Evolutionary conservation across 2,329 filamentous ascomycete species (phyloP).

Genomic region (Penicillium sp.): DNA sequence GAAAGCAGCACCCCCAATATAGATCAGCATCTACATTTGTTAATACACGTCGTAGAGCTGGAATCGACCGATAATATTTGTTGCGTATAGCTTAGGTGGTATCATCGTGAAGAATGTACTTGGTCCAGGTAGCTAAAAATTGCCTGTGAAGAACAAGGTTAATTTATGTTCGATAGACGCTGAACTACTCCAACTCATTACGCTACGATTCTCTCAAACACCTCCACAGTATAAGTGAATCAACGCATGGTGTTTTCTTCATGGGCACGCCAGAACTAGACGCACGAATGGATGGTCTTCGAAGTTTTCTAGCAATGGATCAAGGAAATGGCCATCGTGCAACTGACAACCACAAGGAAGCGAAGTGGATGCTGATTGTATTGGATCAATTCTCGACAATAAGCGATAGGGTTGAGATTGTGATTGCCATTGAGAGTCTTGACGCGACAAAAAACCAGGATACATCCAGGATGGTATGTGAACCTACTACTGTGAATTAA

Average conservation of each 20-base stretch:
- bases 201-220: conserved; percentile 24
- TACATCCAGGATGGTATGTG: not conserved
- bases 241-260: conserved; percentile 42
- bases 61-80: conserved; percentile 38
- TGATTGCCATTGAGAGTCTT: not conserved
- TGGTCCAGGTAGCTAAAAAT: not conserved
- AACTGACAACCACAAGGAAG: not conserved
- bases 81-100: conserved; percentile 40
- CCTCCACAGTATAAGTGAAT: conserved; percentile 17
- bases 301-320: not conserved
- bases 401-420: not conserved
- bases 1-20: not conserved
- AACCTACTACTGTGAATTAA: not conserved
- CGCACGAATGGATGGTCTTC: not conserved
- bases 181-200: conserved; percentile 26
- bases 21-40: not conserved
- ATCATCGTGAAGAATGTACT: conserved; percentile 38
- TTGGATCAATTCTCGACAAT: not conserved
- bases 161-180: conserved; percentile 15
- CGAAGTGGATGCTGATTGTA: not conserved
- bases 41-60: conserved; percentile 20
- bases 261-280: conserved; percentile 41
- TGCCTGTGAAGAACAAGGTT: not conserved
- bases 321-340: not conserved
- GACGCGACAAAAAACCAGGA: not conserved